phyloP scores from a whole-genome alignment of 108 stramenopile species.

The Pseudonitzschia delicatissima region DNA sequence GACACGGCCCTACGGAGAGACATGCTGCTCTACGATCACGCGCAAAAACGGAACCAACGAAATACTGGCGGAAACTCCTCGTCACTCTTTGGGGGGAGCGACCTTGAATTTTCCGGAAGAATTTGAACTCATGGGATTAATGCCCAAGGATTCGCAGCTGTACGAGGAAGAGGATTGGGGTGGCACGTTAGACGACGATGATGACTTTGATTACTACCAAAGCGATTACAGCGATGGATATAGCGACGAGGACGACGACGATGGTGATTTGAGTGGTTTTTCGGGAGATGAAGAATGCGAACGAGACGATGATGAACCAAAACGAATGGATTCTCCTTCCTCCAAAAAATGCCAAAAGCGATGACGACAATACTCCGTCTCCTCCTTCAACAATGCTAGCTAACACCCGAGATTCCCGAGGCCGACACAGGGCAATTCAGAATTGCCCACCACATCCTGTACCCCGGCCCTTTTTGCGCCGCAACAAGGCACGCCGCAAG shows the following conservation, averaged over 20 bases:
- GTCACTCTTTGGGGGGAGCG: neutral
- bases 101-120: slow-evolving; percentile 33
- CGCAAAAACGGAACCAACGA: slow-evolving; percentile 1
- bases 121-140: slow-evolving; percentile 21
- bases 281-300: neutral
- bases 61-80: slow-evolving; percentile 6
- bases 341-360: neutral
- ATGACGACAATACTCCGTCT: neutral
- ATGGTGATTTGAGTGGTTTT: neutral
- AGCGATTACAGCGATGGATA: neutral
- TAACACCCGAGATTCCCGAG: neutral
- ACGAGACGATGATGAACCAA: neutral
- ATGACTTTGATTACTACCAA: neutral
- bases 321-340: no score
- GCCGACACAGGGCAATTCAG: neutral
- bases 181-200: slow-evolving; percentile 17
- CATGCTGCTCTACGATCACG: slow-evolving; percentile 3
- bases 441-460: neutral
- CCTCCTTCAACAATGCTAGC: neutral
- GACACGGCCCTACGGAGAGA: slow-evolving; percentile 11
- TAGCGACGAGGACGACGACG: neutral
- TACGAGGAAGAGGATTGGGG: slow-evolving; percentile 32
- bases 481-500: slow-evolving; percentile 8
- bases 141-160: slow-evolving; percentile 2
- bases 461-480: slow-evolving; percentile 15